These are phyloP conservation scores for Rhododendron henanense DNA, from an alignment of 148 eudicot species.

Conservation along the genomic window DNA sequence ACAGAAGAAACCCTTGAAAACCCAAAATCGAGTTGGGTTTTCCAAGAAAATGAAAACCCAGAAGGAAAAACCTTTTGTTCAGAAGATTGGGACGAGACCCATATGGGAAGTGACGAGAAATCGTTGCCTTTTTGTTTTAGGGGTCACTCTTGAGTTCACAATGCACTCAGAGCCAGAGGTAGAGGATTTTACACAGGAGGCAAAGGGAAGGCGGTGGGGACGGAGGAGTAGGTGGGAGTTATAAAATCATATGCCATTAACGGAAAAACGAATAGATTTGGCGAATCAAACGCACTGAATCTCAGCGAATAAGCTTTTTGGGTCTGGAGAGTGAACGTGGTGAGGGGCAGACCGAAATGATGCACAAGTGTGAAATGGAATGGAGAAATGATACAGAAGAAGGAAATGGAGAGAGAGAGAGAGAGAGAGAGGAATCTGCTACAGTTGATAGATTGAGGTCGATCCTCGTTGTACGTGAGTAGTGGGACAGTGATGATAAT, in stretches of 20 bases:
- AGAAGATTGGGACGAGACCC: conserved; percentile 5
- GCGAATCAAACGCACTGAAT: conserved; percentile 9
- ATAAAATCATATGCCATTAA: conserved; percentile 6
- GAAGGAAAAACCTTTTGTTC: neutral
- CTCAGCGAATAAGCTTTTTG: conserved; percentile 3
- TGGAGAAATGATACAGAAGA: neutral
- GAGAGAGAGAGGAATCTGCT: neutral
- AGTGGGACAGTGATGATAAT: neutral
- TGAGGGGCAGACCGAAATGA: neutral
- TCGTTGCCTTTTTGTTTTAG: neutral
- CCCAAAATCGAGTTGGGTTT: neutral
- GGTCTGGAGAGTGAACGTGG: neutral
- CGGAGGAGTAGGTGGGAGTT: neutral
- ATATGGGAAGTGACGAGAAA: neutral
- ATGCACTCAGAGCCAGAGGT: neutral
- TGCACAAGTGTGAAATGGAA: neutral
- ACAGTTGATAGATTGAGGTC: neutral
- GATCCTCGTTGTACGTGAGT: conserved; percentile 18
- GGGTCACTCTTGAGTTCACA: neutral
- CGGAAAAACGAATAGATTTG: conserved; percentile 14
- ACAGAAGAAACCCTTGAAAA: neutral
- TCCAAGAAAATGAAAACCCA: neutral
- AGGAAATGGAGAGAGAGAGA: neutral
- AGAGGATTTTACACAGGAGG: conserved; percentile 10
- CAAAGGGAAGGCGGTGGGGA: neutral